Base-by-base conservation (phyloP, 805 yeast species). In the Candida vartiovaarae region DNA sequence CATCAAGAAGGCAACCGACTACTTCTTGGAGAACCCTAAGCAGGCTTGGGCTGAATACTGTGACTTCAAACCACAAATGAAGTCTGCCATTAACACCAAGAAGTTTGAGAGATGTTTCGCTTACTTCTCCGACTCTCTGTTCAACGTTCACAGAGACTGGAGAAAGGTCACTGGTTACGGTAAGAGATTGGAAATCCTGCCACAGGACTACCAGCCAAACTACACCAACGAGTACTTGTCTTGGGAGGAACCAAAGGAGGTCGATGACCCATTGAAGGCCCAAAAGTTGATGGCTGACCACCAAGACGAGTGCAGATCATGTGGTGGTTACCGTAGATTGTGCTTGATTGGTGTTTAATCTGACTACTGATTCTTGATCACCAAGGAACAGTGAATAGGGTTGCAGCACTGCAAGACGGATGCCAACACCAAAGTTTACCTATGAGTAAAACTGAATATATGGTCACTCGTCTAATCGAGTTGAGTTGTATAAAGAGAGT, bases 71-170 rank as follows among this genome's bases (percentile, higher is more conserved):
- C 36, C 36, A 20, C 36, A 34, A 23, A 34, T 34, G 36, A 34
- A 34, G 36, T 20, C 36, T 6, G 11, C 27, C 26, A 34, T 34
- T 25, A 34, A 34, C 36, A 6, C 25, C 26, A 34, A 34, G 36
- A 34, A 34, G 36, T 34, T 34, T 34, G 36, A 34, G 23, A 34
- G 36, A 34, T 34, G 36, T 25, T 34, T 15, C n/a, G 36, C 36
- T 25, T 34, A 34, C 24, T 34, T 34, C 36, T 34, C 36, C 36
- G 36, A 34, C 10, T 34, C 36, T 23, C 9, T 34, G 24, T 34
- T 15, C 36, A 34, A 34, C 26, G 36, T 34, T 8, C 36, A 34
- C 24, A 34, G 36, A 23, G 36, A 34, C 8, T 34, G 36, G 36
- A 34, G 28, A 34, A 34, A 34, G 9, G 36, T 34, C 24, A 34